Evolutionary conservation across 208 protist species (phyloP).

Genomic region (Endotrypanum monterogeii): DNA sequence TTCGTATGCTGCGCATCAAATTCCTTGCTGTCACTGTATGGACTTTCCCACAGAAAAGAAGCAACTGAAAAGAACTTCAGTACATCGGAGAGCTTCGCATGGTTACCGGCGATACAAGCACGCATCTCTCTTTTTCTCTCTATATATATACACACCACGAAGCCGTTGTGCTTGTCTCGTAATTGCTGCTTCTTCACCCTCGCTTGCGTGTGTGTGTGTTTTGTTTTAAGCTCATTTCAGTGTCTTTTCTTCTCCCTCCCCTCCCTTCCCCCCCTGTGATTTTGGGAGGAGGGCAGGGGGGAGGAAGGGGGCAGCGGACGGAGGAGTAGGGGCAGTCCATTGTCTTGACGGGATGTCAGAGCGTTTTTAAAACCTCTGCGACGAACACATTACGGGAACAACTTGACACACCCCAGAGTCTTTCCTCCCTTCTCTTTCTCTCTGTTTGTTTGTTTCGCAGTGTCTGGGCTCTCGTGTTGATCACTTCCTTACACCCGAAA

Average conservation of each 20-base stretch:
- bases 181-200: background rate
- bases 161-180: background rate
- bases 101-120: no score
- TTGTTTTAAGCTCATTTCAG: background rate
- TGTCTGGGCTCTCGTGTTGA: background rate
- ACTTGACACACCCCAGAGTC: background rate
- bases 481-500: conserved; percentile 10
- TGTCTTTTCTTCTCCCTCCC: no score
- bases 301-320: background rate
- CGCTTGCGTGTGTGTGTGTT: background rate
- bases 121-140: no score
- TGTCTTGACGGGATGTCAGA: background rate
- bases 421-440: conserved; percentile 13
- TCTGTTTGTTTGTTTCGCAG: conserved; percentile 21
- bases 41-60: no score
- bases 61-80: no score
- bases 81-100: no score
- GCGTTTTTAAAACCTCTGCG: background rate
- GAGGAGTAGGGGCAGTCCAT: no score
- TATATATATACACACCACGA: no score
- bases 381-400: background rate
- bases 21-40: no score
- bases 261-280: no score
- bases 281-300: background rate
- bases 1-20: no score